Base-by-base conservation (phyloP, 495 filamentous ascomycete genomes). In the Penicillium turbatum region DNA sequence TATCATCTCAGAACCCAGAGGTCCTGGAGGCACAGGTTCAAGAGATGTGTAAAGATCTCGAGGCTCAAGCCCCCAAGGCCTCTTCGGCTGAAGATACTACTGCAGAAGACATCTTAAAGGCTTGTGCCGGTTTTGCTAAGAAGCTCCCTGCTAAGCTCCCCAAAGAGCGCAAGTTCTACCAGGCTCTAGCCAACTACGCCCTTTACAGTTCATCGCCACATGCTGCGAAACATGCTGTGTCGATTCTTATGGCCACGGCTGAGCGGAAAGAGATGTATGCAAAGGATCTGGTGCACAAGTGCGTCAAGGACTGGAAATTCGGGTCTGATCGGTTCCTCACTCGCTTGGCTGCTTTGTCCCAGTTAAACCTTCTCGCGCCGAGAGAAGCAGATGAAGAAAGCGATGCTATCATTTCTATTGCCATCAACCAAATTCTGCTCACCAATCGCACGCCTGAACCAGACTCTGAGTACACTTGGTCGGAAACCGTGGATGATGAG, bases 201-300 rank as follows among this genome's bases (percentile, higher is more conserved):
- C 76, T 90, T 17, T 84, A 89, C 63, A 92, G 93, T 36, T 77
- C 79, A 27, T 92, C 93, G 3, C 80, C 89, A 11, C 84, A 84
- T 57, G 88, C 88, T 13, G 90, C 92, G 8, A 99, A 97, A 68
- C 86, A 97, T 71, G 95, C 93, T 0, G 85, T 97, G 32, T 88
- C 88, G 24, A 89, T 97, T 62, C 75, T 97, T 48, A 85, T 95
- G 75, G 84, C 87, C 19, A 84, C 84, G 12, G 80, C 87, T 26
- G 87, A 93, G 31, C 83, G 86, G 32, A 92, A 89, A 62, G 89
- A 93, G 56, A 83, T 91, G 82, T 87, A 90, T 53, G 88, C 89
- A 2, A 88, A 87, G 40, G 92, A 96, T 60, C 74, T 99, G 3
- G 66, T 95, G 2, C 77, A 84, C 39, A 85, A 86, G 55, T 86